Base-by-base conservation (phyloP, 306 rosid species). In the Cicer cuneatum region DNA sequence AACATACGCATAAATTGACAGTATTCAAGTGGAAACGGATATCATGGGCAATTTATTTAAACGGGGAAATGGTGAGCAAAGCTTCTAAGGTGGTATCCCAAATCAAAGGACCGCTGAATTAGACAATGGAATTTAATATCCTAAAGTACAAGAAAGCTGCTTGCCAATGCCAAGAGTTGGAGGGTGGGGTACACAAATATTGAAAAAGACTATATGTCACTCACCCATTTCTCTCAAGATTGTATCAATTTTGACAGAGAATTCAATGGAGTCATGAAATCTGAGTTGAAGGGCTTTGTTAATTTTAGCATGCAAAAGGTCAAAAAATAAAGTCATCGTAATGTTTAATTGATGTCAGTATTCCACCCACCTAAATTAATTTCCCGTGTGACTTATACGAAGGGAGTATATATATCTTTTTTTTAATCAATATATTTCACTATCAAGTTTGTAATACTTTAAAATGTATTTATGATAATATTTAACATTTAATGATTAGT, bases 181-280 rank as follows among this genome's bases (percentile, higher is more conserved):
- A 71, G 8, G 14, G 77, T 70, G 73, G 79, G 75, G 57, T n/a
- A 62, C 54, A 56, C 68, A 43, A 54, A 56, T 18, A 29, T 42
- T 78, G 72, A 79, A 72, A 65, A 46, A 45, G 45, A 43, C 46
- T 38, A 11, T 38, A 18, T 24, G 2, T 54, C 62, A 42, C 73
- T 69, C 71, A 4, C 47, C 51, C 9, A 7, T 7, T 63, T 37
- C 53, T 10, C 21, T 43, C 47, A 42, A 69, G 35, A 1, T 57
- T 82, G 29, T 81, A 49, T 77, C 58, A 60, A 46, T 47, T 33
- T 62, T 67, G 56, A 60, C 47, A 13, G 41, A 42, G 47, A 82
- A 57, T 82, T 76, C 53, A 77, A 66, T 72, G 16, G 38, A 29
- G 52, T 63, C 69, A 62, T 74, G 71, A 63, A 64, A 69, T 35